phyloP scores from a whole-genome alignment of 345 rosid species.

The Citrus hindsii region DNA sequence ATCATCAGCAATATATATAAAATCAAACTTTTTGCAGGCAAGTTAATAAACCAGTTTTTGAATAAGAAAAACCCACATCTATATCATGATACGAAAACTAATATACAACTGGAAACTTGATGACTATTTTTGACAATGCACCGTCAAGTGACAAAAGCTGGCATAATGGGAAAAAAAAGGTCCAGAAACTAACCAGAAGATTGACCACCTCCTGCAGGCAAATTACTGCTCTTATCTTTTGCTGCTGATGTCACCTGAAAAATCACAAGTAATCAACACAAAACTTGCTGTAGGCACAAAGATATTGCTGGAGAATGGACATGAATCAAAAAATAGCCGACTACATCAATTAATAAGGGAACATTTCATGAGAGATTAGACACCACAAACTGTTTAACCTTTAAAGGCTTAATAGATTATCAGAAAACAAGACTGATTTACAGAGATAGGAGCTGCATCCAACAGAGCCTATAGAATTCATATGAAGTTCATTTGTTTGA shows the following conservation, averaged over 20 bases:
- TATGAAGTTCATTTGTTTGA: not conserved
- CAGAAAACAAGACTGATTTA: not conserved
- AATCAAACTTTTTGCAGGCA: not conserved
- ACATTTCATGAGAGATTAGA: not conserved
- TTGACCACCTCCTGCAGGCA: constrained; percentile 41
- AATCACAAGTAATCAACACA: constrained; percentile 11
- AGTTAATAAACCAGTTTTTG: not conserved
- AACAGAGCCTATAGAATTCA: not conserved
- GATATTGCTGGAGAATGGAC: not conserved
- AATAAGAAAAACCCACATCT: not conserved
- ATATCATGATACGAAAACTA: not conserved
- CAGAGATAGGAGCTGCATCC: not conserved
- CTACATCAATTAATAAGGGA: not conserved
- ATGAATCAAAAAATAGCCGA: too few relatives aligned
- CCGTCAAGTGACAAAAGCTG: not conserved
- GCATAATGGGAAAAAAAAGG: not conserved
- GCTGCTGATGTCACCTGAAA: constrained; percentile 43
- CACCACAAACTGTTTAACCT: not conserved
- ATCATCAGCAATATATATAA: not conserved
- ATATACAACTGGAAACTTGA: not conserved
- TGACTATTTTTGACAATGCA: not conserved
- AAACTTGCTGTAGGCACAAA: not conserved
- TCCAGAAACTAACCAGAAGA: constrained; percentile 52
- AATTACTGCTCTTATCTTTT: constrained; percentile 38
- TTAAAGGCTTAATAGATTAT: too few relatives aligned